Conservation (phyloP, 202 grass and related monocot species). For the Setaria italica region DNA sequence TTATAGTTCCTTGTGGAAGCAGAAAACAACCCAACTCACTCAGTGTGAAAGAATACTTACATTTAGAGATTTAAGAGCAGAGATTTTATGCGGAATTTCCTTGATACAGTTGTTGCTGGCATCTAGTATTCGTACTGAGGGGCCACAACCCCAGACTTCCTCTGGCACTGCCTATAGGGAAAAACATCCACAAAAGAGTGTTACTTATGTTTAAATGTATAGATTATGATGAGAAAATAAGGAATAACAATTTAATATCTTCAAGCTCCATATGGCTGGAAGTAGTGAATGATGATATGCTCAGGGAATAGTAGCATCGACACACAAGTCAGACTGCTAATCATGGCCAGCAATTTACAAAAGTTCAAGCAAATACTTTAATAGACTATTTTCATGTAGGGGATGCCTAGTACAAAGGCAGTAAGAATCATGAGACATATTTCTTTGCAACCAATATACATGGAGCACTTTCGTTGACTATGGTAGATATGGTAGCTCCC, state of each 20-base stretch:
- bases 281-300: conserved; percentile 16
- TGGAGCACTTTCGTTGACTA: neutral
- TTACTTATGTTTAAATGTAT: conserved; percentile 11
- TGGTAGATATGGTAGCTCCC: neutral
- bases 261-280: neutral
- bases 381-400: conserved; percentile 17
- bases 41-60: conserved; percentile 53
- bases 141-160: conserved; percentile 86
- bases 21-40: conserved; percentile 33
- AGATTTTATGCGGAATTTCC: conserved; percentile 72
- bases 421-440: neutral
- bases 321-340: neutral
- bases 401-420: conserved; percentile 15
- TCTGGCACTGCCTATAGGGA: conserved; percentile 74
- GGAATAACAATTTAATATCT: conserved; percentile 24
- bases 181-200: conserved; percentile 8
- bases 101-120: conserved; percentile 70
- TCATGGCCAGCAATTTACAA: conserved; percentile 8
- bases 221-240: neutral
- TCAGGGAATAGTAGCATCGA: conserved; percentile 19
- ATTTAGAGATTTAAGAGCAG: conserved; percentile 71
- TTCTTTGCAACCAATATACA: conserved; percentile 5
- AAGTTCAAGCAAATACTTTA: neutral
- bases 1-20: conserved; percentile 39
- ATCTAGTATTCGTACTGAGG: conserved; percentile 75